Conservation (phyloP, 345 rosid species). For the Salix brachista region DNA sequence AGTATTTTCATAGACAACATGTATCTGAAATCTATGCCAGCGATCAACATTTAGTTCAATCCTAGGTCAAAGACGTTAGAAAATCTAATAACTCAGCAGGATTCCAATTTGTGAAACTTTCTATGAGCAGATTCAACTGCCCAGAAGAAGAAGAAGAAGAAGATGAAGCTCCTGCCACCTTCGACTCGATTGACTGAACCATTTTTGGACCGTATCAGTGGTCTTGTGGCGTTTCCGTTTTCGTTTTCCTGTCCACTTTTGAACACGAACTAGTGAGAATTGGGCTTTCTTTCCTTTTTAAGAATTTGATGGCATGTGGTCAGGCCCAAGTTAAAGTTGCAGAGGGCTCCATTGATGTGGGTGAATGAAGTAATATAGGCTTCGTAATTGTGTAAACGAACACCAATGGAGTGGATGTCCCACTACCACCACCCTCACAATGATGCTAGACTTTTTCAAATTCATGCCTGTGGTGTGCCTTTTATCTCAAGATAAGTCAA, state of each 20-base stretch:
- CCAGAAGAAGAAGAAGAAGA: no score
- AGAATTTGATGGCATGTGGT: background rate
- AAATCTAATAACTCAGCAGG: background rate
- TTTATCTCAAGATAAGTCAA: constrained; percentile 6
- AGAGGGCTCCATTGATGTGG: background rate
- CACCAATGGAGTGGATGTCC: background rate
- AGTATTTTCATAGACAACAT: background rate
- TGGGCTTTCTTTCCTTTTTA: background rate
- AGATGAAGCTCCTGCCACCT: no score
- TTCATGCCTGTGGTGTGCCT: background rate
- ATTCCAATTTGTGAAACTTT: background rate
- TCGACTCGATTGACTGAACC: no score
- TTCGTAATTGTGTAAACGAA: background rate
- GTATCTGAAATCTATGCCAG: background rate
- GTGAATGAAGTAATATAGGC: background rate
- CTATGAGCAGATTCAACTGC: no score
- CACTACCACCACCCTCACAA: background rate
- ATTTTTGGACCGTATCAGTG: background rate
- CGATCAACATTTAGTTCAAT: background rate
- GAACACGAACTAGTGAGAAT: background rate
- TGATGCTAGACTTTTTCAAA: background rate
- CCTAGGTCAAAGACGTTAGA: background rate
- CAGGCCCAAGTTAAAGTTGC: background rate
- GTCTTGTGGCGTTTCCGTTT: background rate
- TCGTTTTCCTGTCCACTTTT: background rate